A percentile compares a stretch with the other conserved stretches of the same genome.
Evolutionary conservation across 805 yeast species (phyloP).

Genomic region (Yamadazyma endophytica): DNA sequence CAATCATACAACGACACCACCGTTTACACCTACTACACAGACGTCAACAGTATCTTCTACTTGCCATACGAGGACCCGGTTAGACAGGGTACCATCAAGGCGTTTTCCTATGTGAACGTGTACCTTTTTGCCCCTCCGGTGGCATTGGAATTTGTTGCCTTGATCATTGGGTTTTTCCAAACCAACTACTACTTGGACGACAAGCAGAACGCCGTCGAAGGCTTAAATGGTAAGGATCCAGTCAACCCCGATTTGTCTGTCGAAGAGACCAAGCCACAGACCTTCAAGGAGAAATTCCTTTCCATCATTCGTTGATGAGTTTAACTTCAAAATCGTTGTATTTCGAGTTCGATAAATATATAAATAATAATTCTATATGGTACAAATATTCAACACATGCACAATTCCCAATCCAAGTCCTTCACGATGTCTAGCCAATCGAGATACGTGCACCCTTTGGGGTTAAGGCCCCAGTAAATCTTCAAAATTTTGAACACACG

Average conservation of each 20-base stretch:
- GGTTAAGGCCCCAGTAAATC: too few species aligned
- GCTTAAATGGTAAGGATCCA: slow-evolving; percentile 12
- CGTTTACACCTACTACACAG: slow-evolving; percentile 17
- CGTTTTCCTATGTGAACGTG: slow-evolving; percentile 25
- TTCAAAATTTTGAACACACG: too few species aligned
- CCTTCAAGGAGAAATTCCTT: slow-evolving; percentile 1
- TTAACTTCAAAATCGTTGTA: too few species aligned
- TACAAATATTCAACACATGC: too few species aligned
- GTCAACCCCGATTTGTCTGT: slow-evolving; percentile 3
- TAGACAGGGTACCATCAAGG: slow-evolving; percentile 28
- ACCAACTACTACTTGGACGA: slow-evolving; percentile 34
- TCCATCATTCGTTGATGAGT: too few species aligned
- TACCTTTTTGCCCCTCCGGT: slow-evolving; percentile 22
- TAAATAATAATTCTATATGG: too few species aligned
- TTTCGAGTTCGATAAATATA: too few species aligned
- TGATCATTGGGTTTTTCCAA: slow-evolving; percentile 28
- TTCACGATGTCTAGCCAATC: too few species aligned
- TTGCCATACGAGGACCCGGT: slow-evolving; percentile 20
- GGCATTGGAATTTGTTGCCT: slow-evolving; percentile 23
- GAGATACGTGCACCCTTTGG: too few species aligned
- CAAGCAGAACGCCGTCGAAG: slow-evolving; percentile 31
- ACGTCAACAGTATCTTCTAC: slow-evolving; percentile 16
- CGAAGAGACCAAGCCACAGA: background rate
- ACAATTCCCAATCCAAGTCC: too few species aligned
- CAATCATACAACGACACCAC: slow-evolving; percentile 12